Evolutionary conservation across 2,329 filamentous ascomycete species (phyloP).

Genomic region (Apiospora pterosperma): DNA sequence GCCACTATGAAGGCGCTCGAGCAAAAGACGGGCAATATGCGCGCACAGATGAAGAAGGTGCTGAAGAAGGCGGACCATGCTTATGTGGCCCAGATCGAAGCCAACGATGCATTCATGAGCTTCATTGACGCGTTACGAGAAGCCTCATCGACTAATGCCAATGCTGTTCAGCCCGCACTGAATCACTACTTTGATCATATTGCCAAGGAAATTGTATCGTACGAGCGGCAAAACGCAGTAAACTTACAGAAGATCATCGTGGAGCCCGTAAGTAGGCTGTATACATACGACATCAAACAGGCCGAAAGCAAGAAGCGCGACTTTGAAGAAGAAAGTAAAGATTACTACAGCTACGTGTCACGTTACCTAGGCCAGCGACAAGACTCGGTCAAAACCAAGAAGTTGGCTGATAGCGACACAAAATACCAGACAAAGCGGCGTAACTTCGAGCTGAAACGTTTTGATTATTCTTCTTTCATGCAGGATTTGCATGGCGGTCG

Average conservation of each 20-base stretch:
- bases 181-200: constrained; percentile 99
- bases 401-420: constrained; percentile 87
- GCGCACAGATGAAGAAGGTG: constrained; percentile 91
- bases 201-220: constrained; percentile 80
- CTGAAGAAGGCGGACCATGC: constrained; percentile 91
- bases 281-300: constrained; percentile 95
- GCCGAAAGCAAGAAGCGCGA: constrained; percentile 95
- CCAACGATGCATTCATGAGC: constrained; percentile 78
- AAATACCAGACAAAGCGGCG: constrained; percentile 94
- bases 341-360: constrained; percentile 94
- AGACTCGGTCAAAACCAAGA: constrained; percentile 96
- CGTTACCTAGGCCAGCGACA: constrained; percentile 94
- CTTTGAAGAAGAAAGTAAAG: constrained; percentile 97
- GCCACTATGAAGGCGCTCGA: constrained; percentile 96
- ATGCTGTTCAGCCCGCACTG: constrained; percentile 92
- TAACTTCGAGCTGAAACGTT: constrained; percentile 95
- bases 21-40: constrained; percentile 94
- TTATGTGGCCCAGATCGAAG: constrained; percentile 72
- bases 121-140: constrained; percentile 87
- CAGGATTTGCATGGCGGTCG: constrained; percentile 98
- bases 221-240: constrained; percentile 78
- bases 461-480: constrained; percentile 99
- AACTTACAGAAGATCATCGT: constrained; percentile 93
- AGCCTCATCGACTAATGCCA: constrained; percentile 85
- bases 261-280: constrained; percentile 86